Percentiles rank a stretch among this genome's conserved stretches.
Conservation (phyloP, 495 filamentous ascomycete genomes). For the Chaetomidium leptoderma region DNA sequence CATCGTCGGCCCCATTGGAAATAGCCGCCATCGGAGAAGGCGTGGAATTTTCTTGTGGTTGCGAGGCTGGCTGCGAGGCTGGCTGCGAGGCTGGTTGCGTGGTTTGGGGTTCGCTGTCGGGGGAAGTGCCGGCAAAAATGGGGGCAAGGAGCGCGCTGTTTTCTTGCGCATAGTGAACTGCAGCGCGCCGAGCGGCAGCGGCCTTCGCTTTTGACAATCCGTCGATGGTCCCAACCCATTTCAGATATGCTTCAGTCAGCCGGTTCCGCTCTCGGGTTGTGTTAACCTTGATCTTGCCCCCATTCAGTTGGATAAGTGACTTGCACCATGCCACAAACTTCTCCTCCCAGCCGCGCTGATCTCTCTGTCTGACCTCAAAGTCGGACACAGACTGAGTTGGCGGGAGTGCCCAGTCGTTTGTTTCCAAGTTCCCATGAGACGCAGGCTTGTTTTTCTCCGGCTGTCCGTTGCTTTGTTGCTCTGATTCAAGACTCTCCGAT, state of each 20-base stretch:
- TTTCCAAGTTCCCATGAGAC: neutral
- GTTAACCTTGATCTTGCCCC: slow-evolving; percentile 2
- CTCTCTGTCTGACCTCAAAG: slow-evolving; percentile 7
- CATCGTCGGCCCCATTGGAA: neutral
- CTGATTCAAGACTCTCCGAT: neutral
- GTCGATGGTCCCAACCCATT: slow-evolving; percentile 22
- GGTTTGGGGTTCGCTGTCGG: neutral
- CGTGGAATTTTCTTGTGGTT: neutral
- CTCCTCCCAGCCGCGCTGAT: slow-evolving; percentile 17
- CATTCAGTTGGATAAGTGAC: slow-evolving; percentile 16
- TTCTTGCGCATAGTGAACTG: slow-evolving; percentile 9
- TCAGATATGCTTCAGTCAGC: slow-evolving; percentile 7
- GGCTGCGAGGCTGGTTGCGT: neutral
- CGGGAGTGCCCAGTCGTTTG: slow-evolving; percentile 14
- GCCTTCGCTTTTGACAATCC: slow-evolving; percentile 17
- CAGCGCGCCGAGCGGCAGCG: slow-evolving; percentile 14
- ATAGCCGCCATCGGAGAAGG: neutral
- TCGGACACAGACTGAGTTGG: slow-evolving; percentile 6
- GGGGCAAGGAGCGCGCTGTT: slow-evolving; percentile 8
- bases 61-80: neutral
- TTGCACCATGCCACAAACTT: slow-evolving; percentile 25
- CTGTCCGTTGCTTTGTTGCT: neutral
- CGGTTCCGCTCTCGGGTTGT: neutral
- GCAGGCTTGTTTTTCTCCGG: neutral
- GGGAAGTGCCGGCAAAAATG: neutral